These are phyloP conservation scores for Papiliotrema flavescens DNA, from an alignment of 1,284 basidiomycete species.

Conservation along the genomic window DNA sequence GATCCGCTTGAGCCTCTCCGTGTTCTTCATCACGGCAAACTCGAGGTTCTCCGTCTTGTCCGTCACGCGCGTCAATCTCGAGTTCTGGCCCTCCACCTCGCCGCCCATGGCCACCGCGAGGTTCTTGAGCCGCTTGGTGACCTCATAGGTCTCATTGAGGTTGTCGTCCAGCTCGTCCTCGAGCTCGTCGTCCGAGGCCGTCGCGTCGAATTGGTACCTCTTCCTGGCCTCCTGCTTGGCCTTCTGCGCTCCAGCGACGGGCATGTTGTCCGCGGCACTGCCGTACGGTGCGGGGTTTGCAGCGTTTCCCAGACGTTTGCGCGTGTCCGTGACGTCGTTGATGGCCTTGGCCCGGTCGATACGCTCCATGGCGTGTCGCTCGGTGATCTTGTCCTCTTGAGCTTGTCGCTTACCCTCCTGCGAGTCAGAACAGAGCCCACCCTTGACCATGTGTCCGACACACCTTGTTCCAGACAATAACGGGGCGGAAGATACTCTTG, in stretches of 20 bases:
- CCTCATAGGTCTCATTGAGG: conserved; percentile 78
- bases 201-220: conserved; percentile 92
- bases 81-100: conserved; percentile 48
- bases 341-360: conserved; percentile 78
- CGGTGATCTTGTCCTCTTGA: conserved; percentile 80
- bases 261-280: conserved; percentile 10
- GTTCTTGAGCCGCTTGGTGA: conserved; percentile 77
- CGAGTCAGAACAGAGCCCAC: not conserved
- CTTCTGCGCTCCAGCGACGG: conserved; percentile 33
- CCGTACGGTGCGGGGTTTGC: conserved; percentile 51
- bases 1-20: conserved; percentile 46
- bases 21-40: conserved; percentile 47
- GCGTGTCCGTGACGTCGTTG: conserved; percentile 79
- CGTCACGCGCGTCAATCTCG: conserved; percentile 45
- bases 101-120: conserved; percentile 65
- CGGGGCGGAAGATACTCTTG: conserved; percentile 82
- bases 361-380: conserved; percentile 86
- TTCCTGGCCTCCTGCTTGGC: conserved; percentile 66
- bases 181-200: conserved; percentile 87
- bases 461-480: conserved; percentile 79
- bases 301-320: conserved; percentile 77
- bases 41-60: conserved; percentile 50
- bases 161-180: conserved; percentile 81
- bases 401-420: conserved; percentile 79
- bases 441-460: conserved; percentile 7